These are phyloP conservation scores for Entamoeba histolytica DNA, from an alignment of 208 protist genomes.

Conservation along the genomic window DNA sequence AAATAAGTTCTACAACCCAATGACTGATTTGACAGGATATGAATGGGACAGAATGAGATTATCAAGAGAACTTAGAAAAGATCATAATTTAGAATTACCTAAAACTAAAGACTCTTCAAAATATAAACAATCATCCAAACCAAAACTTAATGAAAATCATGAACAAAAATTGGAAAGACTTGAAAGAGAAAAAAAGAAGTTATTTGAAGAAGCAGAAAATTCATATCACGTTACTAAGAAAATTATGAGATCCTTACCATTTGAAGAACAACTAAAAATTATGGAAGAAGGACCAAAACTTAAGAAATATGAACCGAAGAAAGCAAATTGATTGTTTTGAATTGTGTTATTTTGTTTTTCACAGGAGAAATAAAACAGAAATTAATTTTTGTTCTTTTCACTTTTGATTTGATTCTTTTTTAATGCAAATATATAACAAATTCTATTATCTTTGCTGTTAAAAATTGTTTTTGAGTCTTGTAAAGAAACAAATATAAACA, in stretches of 20 bases:
- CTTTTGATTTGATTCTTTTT: no score
- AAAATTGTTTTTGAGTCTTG: no score
- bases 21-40: not conserved
- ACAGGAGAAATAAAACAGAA: no score
- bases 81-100: not conserved
- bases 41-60: not conserved
- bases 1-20: slow-evolving; percentile 75
- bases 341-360: no score
- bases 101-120: not conserved
- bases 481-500: no score
- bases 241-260: not conserved
- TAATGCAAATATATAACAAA: no score
- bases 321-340: no score
- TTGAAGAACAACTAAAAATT: not conserved
- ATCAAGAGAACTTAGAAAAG: not conserved
- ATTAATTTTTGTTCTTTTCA: no score
- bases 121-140: not conserved
- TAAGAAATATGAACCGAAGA: no score
- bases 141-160: not conserved
- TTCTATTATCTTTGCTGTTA: no score
- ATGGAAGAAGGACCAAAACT: not conserved
- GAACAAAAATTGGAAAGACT: not conserved
- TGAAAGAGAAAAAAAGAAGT: not conserved
- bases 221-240: not conserved
- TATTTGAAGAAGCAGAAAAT: not conserved